Evolutionary conservation across 2,329 filamentous ascomycete genomes (phyloP), one percentile per base, ranked within the genome.

Genomic region (Cordyceps fumosorosea): DNA sequence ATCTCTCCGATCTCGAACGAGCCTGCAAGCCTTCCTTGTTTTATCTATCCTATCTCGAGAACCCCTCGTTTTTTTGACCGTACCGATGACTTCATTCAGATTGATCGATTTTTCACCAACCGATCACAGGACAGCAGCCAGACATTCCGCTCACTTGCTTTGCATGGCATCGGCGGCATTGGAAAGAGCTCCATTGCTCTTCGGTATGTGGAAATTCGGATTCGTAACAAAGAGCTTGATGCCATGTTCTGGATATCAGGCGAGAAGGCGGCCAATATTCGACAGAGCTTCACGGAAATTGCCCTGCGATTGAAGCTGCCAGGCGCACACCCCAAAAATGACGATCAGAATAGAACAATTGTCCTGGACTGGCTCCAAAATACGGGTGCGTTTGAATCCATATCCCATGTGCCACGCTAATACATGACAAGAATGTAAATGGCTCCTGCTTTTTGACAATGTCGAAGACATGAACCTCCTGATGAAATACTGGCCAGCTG

Each of bases 201-300:
- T 24, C 37, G 26, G 7, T 66, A 66, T 37, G 32, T 32, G 5
- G 60, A 66, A 22, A 53, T 11, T 20, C 51, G 34, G 34, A n/a
- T 50, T 18, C 37, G n/a, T 5, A 26, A 44, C 22, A 22, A 34
- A 10, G 61, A 29, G 1, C 37, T 55, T 5, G 57, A 62, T 40
- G 63, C 51, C 2, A 37, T 62, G 16, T 51, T 66, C 16, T 66
- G 63, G 65, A 42, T 65, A 12, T 5, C 42, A 10, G 42, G 58
- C 6, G 65, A 66, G 50, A 65, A 52, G 2, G 24, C 22, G 14
- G 59, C 29, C 6, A 51, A 58, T 5, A 14, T 66, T 5, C 11
- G 37, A 3, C 65, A 66, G 29, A 66, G 65, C 63, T 66, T 62
- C 40, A 65, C 61, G 3, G 59, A 62, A 18, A 66, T 66, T 24